Evolutionary conservation across 345 rosid genomes (phyloP).

Genomic region (Populus tremula): DNA sequence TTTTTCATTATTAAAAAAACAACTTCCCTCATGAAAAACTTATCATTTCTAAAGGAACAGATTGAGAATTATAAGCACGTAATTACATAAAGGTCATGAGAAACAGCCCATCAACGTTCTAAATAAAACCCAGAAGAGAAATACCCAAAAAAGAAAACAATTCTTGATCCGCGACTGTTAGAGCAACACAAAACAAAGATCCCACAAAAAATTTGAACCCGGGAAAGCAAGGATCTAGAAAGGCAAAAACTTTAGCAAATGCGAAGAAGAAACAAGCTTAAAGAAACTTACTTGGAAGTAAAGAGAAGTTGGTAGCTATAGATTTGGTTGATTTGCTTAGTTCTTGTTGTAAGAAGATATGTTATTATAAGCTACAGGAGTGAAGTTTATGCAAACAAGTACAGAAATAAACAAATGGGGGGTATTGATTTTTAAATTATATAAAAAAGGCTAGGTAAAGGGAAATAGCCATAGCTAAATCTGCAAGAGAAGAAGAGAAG

Average conservation of each 20-base stretch:
- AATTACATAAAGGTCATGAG: background rate
- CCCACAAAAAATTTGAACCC: slow-evolving; percentile 4
- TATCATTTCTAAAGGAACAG: background rate
- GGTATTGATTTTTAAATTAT: too few relatives aligned
- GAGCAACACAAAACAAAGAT: slow-evolving; percentile 17
- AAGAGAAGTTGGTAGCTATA: background rate
- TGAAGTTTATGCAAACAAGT: too few relatives aligned
- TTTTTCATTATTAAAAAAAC: background rate
- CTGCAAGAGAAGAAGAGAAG: slow-evolving; percentile 11
- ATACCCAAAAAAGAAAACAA: background rate
- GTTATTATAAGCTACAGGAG: too few relatives aligned
- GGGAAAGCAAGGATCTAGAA: slow-evolving; percentile 28
- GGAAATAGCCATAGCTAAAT: slow-evolving; percentile 11
- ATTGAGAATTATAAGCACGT: background rate
- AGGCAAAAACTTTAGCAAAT: background rate
- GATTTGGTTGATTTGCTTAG: slow-evolving; percentile 20
- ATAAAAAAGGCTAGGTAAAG: background rate
- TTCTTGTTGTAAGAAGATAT: background rate
- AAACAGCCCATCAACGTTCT: background rate
- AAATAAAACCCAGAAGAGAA: slow-evolving; percentile 7
- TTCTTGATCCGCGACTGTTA: slow-evolving; percentile 25
- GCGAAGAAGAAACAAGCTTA: slow-evolving; percentile 4
- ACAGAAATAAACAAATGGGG: background rate
- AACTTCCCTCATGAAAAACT: background rate
- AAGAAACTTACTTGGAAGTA: slow-evolving; percentile 22